Evolutionary conservation across 139 green algal genomes (phyloP).

Genomic region (Chlamydomonas asymmetrica): DNA sequence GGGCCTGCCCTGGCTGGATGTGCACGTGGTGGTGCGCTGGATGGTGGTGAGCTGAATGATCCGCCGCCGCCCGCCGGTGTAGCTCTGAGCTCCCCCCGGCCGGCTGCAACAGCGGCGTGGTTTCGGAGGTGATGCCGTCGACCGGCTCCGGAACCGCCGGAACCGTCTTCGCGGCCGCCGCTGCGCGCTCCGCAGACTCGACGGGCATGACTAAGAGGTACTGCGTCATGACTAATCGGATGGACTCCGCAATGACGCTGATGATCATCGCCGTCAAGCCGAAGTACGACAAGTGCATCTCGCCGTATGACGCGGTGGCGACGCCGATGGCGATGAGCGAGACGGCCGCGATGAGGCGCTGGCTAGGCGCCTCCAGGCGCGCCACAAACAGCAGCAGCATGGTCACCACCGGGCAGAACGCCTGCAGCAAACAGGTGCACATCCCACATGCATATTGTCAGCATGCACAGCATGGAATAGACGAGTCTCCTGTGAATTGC

Average conservation of each 20-base stretch:
- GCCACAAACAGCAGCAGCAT: conserved; percentile 77
- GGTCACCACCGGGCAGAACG: conserved; percentile 80
- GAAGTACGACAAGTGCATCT: conserved; percentile 58
- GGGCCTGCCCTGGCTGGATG: no score
- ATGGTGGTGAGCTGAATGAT: no score
- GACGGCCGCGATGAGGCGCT: conserved; percentile 57
- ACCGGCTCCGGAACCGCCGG: no score
- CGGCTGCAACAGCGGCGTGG: no score
- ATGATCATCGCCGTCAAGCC: conserved; percentile 73
- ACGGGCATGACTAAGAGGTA: no score
- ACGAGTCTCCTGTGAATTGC: neutral
- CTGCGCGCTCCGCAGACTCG: no score
- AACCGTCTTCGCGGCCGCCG: no score
- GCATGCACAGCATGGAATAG: neutral
- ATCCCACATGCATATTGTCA: neutral
- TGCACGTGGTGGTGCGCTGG: no score
- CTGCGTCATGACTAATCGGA: conserved; percentile 82
- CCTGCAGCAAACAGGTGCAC: conserved; percentile 28
- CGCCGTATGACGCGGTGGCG: conserved; percentile 62
- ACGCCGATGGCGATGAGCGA: conserved; percentile 67
- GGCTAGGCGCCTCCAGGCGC: conserved; percentile 60
- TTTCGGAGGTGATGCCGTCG: no score
- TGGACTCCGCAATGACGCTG: conserved; percentile 66
- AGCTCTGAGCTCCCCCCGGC: no score
- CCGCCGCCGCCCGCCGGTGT: no score